phyloP scores from a whole-genome alignment of 2,329 filamentous ascomycete species.

The Rhynchosporium graminicola region DNA sequence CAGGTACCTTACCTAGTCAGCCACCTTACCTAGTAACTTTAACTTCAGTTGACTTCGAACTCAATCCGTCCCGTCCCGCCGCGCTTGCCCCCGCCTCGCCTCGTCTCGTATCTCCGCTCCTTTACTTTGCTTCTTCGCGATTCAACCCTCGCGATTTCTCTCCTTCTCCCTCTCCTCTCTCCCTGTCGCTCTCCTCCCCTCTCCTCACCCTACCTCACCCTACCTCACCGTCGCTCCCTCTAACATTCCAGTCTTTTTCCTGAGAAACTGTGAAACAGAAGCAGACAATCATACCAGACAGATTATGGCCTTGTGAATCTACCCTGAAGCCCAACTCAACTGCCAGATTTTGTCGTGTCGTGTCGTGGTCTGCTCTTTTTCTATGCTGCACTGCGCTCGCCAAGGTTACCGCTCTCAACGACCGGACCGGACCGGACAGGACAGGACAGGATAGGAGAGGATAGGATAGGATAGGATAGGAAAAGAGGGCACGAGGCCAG shows the following conservation, averaged over 20 bases:
- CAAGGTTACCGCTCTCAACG: conserved; percentile 4
- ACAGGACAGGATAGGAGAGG: background rate
- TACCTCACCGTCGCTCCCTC: too few species aligned
- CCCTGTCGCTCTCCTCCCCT: background rate
- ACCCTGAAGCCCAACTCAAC: background rate
- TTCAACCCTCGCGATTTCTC: background rate
- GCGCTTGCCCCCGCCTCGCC: background rate
- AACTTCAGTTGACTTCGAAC: too few species aligned
- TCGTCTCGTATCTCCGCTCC: background rate
- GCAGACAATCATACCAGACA: background rate
- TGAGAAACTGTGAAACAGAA: too few species aligned
- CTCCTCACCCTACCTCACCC: background rate
- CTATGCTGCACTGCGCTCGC: background rate
- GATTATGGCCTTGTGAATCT: background rate
- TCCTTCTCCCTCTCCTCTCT: background rate
- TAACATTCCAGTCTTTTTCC: too few species aligned
- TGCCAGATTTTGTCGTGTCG: background rate
- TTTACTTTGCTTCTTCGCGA: background rate
- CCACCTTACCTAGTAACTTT: too few species aligned
- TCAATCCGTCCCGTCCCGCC: too few species aligned
- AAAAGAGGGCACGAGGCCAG: background rate
- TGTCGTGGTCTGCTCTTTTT: background rate
- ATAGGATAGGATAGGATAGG: background rate
- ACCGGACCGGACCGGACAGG: background rate
- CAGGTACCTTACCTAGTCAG: too few species aligned